Percentiles rank a stretch among this genome's conserved stretches.
phyloP scores from a whole-genome alignment of 495 filamentous ascomycete species.

The Penicillium odoratum region DNA sequence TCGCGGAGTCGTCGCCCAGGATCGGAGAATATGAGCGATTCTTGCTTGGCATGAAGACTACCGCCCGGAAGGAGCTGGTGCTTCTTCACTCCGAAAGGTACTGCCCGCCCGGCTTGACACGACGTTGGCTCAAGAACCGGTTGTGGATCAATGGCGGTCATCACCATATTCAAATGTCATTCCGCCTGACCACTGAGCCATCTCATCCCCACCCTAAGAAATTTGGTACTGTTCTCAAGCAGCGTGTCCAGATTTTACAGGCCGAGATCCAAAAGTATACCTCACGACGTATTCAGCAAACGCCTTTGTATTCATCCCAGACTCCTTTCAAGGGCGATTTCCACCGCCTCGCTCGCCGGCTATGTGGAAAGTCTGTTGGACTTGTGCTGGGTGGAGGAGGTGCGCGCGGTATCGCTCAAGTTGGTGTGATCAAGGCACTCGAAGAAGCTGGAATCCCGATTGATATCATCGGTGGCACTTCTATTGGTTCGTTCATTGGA shows the following conservation, averaged over 20 bases:
- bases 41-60: constrained; percentile 94
- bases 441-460: constrained; percentile 97
- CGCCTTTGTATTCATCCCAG: constrained; percentile 85
- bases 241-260: constrained; percentile 90
- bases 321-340: constrained; percentile 96
- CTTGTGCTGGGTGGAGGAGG: constrained; percentile 93
- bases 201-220: constrained; percentile 74
- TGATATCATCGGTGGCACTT: constrained; percentile 94
- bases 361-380: constrained; percentile 93
- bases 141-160: constrained; percentile 99
- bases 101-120: constrained; percentile 76
- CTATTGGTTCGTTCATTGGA: constrained; percentile 96
- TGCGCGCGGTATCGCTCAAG: constrained; percentile 84
- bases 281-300: constrained; percentile 78
- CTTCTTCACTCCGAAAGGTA: constrained; percentile 92
- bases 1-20: constrained; percentile 84
- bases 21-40: constrained; percentile 97
- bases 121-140: constrained; percentile 88
- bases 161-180: constrained; percentile 96
- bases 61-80: constrained; percentile 90
- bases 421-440: constrained; percentile 91
- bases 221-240: constrained; percentile 83
- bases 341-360: constrained; percentile 82
- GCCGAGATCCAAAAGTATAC: constrained; percentile 98
- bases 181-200: constrained; percentile 73